These are phyloP conservation scores for Skeletonema costatum DNA, from an alignment of 108 stramenopile genomes.

Conservation along the genomic window DNA sequence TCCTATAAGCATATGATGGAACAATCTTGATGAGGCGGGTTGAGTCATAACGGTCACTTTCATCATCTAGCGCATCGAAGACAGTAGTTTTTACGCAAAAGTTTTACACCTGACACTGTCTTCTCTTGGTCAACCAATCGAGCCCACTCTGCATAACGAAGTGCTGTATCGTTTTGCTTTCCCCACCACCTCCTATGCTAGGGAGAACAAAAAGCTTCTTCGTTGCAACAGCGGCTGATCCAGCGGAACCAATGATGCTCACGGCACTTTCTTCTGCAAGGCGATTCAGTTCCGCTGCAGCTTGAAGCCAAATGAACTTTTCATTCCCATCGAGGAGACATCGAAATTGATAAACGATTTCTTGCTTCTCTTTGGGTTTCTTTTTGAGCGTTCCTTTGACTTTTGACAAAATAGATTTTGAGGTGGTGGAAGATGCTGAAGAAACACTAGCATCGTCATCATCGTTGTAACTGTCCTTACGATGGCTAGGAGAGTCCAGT, in stretches of 20 bases:
- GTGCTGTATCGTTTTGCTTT: slow-evolving; percentile 5
- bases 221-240: slow-evolving; percentile 3
- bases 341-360: slow-evolving; percentile 29
- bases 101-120: slow-evolving; percentile 6
- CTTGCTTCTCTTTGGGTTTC: slow-evolving; percentile 10
- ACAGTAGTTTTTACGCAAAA: background rate
- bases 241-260: slow-evolving; percentile 1
- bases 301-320: slow-evolving; percentile 40
- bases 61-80: background rate
- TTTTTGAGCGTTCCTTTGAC: slow-evolving; percentile 1
- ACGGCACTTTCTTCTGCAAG: slow-evolving; percentile 15
- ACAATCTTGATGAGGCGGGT: slow-evolving; percentile 20
- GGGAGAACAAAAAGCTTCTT: slow-evolving; percentile 11
- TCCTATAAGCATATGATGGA: slow-evolving; percentile 70
- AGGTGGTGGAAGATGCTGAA: background rate
- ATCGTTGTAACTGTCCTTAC: background rate
- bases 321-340: slow-evolving; percentile 36
- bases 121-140: slow-evolving; percentile 21
- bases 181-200: background rate
- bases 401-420: background rate
- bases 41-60: slow-evolving; percentile 4
- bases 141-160: slow-evolving; percentile 43
- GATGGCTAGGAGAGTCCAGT: background rate
- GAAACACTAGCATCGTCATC: background rate
- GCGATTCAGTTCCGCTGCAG: slow-evolving; percentile 28